A percentile compares a stretch with the other conserved stretches of the same genome.
These are phyloP conservation scores for Parathielavia hyrcaniae DNA, from an alignment of 495 filamentous ascomycete species.

Conservation along the genomic window DNA sequence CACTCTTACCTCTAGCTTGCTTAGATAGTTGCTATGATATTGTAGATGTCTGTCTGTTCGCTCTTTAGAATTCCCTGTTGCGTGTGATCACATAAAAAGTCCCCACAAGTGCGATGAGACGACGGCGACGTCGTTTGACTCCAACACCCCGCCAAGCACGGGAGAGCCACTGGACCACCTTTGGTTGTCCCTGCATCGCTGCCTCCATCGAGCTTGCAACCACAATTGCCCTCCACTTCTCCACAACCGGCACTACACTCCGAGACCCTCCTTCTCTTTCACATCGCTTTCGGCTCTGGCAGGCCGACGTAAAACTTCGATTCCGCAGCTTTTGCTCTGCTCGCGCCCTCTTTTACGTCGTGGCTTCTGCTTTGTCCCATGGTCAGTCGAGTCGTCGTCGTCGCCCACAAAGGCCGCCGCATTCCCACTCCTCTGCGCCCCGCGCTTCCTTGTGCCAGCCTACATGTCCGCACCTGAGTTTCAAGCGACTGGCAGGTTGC, in stretches of 20 bases:
- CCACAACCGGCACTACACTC: neutral
- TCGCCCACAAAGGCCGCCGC: neutral
- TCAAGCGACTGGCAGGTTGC: neutral
- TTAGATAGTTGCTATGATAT: too few relatives aligned
- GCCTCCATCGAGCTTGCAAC: neutral
- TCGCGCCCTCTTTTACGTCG: neutral
- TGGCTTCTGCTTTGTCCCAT: constrained; percentile 23
- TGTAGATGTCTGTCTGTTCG: too few relatives aligned
- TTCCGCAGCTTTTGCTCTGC: neutral
- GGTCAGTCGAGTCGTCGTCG: constrained; percentile 21
- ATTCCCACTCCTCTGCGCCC: neutral
- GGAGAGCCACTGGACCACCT: neutral
- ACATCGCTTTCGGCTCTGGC: neutral
- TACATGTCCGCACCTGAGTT: neutral
- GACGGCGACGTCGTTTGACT: neutral
- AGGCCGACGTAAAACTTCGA: neutral
- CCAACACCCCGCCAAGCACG: neutral
- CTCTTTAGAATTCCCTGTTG: too few relatives aligned
- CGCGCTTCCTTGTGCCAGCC: too few relatives aligned
- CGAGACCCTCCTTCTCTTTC: neutral
- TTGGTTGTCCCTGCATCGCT: too few relatives aligned
- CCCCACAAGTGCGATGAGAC: too few relatives aligned
- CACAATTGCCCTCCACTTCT: neutral
- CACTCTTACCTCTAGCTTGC: too few relatives aligned
- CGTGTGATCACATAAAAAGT: too few relatives aligned